Evolutionary conservation across 2,329 filamentous ascomycete species (phyloP), one percentile per base, ranked within the genome.

Genomic region (Dryadomyces sulphureus): DNA sequence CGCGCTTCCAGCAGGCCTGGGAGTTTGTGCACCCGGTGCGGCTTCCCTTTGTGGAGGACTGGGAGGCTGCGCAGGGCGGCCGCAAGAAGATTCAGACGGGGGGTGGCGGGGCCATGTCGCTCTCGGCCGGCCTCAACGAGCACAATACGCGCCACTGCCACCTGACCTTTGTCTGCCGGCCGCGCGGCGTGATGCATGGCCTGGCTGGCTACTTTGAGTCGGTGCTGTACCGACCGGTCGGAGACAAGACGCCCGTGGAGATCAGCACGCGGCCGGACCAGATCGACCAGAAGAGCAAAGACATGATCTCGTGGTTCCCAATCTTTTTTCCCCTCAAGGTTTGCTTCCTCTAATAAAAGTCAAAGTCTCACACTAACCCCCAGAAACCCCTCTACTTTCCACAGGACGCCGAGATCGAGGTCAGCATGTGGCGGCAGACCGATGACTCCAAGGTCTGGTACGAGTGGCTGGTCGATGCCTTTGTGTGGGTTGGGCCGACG

Each of bases 261-360:
- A 73, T 98, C 49, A 94, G 87, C 57, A 98, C 84, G 4, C 83
- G 94, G 56, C 93, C 92, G 0, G 84, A 94, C 52, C 85, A 82
- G 25, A 96, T 98, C 65, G 86, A 92, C 47, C 68, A 69, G 48
- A 96, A 96, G 75, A 94, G 88, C 69, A 84, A 83, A 59, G 89
- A 93, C 56, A 98, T 98, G 93, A 94, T 95, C 52, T 94, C 86
- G 46, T 98, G 92, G 92, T 98, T 98, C 61, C 92, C 92, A 1
- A 96, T 98, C 25, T 95, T 90, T 66, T 98, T 98, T 59, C 92
- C 93, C 0, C 66, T 98, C 14, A 94, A 92, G 78, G 88, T 89
- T 68, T 57, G 75, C 60, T 20, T 35, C 24, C 9, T 4, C 27
- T 32, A 8, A 32, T 32, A 32, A n/a, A n/a, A n/a, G n/a, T n/a